Percentiles rank a stretch among this genome's conserved stretches.
phyloP scores from a whole-genome alignment of 169 alveolate genomes.

The Plasmodium falciparum region DNA sequence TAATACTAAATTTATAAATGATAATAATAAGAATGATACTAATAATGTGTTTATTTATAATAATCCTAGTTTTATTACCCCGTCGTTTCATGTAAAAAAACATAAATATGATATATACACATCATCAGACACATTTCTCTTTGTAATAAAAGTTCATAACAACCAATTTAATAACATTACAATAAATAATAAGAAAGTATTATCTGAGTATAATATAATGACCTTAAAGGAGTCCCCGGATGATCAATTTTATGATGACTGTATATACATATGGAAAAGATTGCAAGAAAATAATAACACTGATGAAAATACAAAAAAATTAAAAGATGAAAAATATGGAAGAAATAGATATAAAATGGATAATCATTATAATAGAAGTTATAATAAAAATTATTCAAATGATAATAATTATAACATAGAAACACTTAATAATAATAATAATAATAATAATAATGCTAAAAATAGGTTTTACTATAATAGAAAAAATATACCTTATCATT shows the following conservation, averaged over 20 bases:
- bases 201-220: slow-evolving; percentile 23
- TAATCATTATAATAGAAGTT: not conserved
- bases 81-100: slow-evolving; percentile 14
- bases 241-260: slow-evolving; percentile 32
- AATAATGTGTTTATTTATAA: too few species aligned
- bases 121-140: slow-evolving; percentile 11
- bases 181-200: slow-evolving; percentile 23
- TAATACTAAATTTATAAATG: not conserved
- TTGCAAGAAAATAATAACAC: not conserved
- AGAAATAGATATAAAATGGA: not conserved
- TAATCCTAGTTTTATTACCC: slow-evolving; percentile 20
- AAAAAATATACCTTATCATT: not conserved
- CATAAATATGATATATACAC: slow-evolving; percentile 37
- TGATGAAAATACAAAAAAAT: not conserved
- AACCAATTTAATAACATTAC: slow-evolving; percentile 9
- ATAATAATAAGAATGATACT: not conserved
- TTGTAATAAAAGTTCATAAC: slow-evolving; percentile 13
- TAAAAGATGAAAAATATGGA: too few species aligned
- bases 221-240: slow-evolving; percentile 21
- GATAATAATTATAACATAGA: too few species aligned
- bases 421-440: too few species aligned
- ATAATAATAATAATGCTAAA: too few species aligned
- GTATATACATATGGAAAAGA: slow-evolving; percentile 22
- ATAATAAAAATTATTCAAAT: too few species aligned
- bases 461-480: too few species aligned